Percentiles rank a stretch among this genome's conserved stretches.
Evolutionary conservation across 352 stramenopile genomes (phyloP).

Genomic region (Globisporangium perplexum): DNA sequence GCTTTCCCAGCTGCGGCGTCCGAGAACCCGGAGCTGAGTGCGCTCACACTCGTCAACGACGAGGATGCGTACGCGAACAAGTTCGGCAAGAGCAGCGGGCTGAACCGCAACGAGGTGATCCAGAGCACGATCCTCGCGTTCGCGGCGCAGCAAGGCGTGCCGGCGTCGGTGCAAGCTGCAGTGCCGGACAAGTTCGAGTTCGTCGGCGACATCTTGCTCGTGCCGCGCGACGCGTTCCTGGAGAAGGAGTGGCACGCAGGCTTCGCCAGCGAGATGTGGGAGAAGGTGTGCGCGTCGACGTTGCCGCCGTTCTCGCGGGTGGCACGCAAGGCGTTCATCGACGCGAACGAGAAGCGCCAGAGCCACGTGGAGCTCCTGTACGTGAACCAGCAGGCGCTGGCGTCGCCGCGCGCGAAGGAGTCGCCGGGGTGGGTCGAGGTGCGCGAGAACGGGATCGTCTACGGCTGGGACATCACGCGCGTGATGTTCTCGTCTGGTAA

Average conservation of each 20-base stretch:
- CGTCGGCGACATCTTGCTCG: constrained; percentile 63
- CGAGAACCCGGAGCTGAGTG: constrained; percentile 23
- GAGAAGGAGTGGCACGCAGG: constrained; percentile 39
- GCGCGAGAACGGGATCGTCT: constrained; percentile 92
- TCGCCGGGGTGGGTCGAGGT: constrained; percentile 76
- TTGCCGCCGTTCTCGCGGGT: constrained; percentile 60
- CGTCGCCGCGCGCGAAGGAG: constrained; percentile 26
- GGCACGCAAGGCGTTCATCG: constrained; percentile 76
- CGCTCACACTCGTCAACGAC: constrained; percentile 38
- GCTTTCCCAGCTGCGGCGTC: constrained; percentile 25
- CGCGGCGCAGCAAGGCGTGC: constrained; percentile 40
- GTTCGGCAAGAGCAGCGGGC: constrained; percentile 57
- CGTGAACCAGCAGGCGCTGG: constrained; percentile 34
- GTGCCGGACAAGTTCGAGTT: constrained; percentile 78
- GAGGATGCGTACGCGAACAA: constrained; percentile 70
- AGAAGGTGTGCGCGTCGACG: constrained; percentile 45
- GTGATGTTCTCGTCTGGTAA: constrained; percentile 98
- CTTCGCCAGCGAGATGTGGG: constrained; percentile 61
- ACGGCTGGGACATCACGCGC: constrained; percentile 93
- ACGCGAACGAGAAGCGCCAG: constrained; percentile 71
- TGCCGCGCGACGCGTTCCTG: constrained; percentile 58
- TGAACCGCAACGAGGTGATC: constrained; percentile 76
- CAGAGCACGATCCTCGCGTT: constrained; percentile 43
- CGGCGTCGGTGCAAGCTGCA: constrained; percentile 20
- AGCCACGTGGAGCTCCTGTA: constrained; percentile 74